A percentile compares a stretch with the other conserved stretches of the same genome.
Conservation (phyloP, 441 rosid genomes). For the Hypseocharis bilobata region DNA sequence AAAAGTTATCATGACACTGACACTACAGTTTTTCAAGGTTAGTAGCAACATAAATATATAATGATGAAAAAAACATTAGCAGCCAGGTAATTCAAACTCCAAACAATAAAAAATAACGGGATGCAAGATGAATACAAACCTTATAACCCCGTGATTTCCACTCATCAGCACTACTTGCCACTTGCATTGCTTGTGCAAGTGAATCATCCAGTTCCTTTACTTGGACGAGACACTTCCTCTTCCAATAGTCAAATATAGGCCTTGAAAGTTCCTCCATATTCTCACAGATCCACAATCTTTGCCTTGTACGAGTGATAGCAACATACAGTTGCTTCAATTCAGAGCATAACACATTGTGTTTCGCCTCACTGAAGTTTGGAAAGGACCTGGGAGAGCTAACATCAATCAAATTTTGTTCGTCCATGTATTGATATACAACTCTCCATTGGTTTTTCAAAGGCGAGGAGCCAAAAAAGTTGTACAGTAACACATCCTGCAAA, state of each 20-base stretch:
- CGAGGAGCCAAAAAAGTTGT: conserved; percentile 45
- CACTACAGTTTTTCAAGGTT: not conserved
- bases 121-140: conserved; percentile 25
- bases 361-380: conserved; percentile 29
- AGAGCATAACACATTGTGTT: conserved; percentile 40
- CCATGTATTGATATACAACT: conserved; percentile 40
- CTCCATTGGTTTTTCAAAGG: conserved; percentile 41
- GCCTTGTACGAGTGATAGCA: conserved; percentile 48
- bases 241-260: conserved; percentile 47
- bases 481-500: conserved; percentile 42
- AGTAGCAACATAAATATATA: not conserved
- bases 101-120: not conserved
- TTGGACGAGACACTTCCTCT: conserved; percentile 31
- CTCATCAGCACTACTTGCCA: conserved; percentile 41
- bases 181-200: conserved; percentile 40
- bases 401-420: conserved; percentile 31
- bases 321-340: conserved; percentile 55
- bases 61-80: not conserved
- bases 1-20: not conserved
- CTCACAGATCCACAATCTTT: conserved; percentile 48
- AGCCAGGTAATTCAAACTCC: not conserved
- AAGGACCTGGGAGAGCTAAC: conserved; percentile 15
- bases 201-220: conserved; percentile 31
- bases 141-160: conserved; percentile 42
- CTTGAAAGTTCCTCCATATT: conserved; percentile 24